phyloP scores from a whole-genome alignment of 2,329 filamentous ascomycete genomes.

The Laburnicola sp. region DNA sequence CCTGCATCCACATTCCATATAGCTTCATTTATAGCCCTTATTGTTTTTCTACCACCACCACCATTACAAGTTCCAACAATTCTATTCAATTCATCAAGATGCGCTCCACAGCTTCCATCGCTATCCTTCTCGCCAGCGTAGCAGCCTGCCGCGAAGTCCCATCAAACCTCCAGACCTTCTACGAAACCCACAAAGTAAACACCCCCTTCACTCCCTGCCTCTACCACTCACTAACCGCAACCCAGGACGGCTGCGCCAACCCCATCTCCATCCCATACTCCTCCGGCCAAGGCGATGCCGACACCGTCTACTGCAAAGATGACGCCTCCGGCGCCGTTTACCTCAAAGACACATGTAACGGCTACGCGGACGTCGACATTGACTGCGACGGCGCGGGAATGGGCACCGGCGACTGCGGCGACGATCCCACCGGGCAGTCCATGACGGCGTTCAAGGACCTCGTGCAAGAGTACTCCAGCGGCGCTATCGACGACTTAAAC shows the following conservation, averaged over 20 bases:
- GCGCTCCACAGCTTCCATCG: constrained; percentile 12
- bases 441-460: constrained; percentile 52
- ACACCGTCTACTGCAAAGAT: constrained; percentile 29
- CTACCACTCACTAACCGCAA: neutral
- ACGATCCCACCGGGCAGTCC: constrained; percentile 46
- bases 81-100: constrained; percentile 4
- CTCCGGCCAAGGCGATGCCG: constrained; percentile 18
- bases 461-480: constrained; percentile 15
- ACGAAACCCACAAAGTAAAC: constrained; percentile 11
- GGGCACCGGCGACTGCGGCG: constrained; percentile 46
- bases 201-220: too few relatives aligned
- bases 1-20: too few relatives aligned
- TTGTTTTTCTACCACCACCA: too few relatives aligned
- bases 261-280: constrained; percentile 20
- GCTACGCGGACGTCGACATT: constrained; percentile 60
- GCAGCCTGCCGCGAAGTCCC: constrained; percentile 16
- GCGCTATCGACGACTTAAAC: constrained; percentile 52
- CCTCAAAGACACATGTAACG: constrained; percentile 49
- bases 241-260: constrained; percentile 17
- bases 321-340: constrained; percentile 45
- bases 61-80: neutral
- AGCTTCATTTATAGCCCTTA: too few relatives aligned
- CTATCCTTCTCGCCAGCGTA: constrained; percentile 11
- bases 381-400: constrained; percentile 60
- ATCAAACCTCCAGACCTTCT: constrained; percentile 18